A percentile compares a stretch with the other conserved stretches of the same genome.
phyloP scores from a whole-genome alignment of 768 basidiomycete species.

The Hemileccinum impolitum region DNA sequence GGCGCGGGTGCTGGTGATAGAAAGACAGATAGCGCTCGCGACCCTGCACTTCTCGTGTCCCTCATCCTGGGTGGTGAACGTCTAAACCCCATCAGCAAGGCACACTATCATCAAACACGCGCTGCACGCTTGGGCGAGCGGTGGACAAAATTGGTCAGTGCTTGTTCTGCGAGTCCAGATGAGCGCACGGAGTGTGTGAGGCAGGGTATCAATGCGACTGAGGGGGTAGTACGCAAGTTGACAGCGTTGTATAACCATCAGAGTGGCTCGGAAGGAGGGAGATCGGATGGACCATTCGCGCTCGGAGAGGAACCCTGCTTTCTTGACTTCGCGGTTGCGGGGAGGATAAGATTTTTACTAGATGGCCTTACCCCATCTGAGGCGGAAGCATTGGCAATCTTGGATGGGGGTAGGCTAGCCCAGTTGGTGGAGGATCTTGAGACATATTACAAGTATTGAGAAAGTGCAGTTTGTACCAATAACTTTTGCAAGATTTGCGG shows the following conservation, averaged over 20 bases:
- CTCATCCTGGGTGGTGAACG: constrained; percentile 19
- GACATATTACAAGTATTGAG: constrained; percentile 13
- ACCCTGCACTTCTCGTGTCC: constrained; percentile 9
- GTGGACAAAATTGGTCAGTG: constrained; percentile 31
- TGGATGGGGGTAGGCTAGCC: constrained; percentile 12
- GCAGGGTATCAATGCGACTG: neutral
- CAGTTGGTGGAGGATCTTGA: constrained; percentile 16
- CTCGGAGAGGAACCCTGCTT: constrained; percentile 18
- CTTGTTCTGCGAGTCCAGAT: constrained; percentile 25
- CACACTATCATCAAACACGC: constrained; percentile 40
- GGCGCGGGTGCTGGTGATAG: neutral
- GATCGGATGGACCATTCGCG: neutral
- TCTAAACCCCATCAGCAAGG: constrained; percentile 31
- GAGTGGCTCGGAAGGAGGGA: neutral
- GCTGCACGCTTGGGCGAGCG: constrained; percentile 32
- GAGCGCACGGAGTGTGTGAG: constrained; percentile 23
- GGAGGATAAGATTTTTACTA: constrained; percentile 11
- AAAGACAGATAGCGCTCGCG: neutral
- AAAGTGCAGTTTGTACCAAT: no score
- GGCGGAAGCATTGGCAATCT: constrained; percentile 1
- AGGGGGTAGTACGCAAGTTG: constrained; percentile 27
- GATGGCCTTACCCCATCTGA: constrained; percentile 13
- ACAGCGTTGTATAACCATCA: constrained; percentile 1
- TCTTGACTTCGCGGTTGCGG: constrained; percentile 21
- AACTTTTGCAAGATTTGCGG: no score